phyloP scores from a whole-genome alignment of 2,329 filamentous ascomycete genomes.

The Botrytis elliptica region DNA sequence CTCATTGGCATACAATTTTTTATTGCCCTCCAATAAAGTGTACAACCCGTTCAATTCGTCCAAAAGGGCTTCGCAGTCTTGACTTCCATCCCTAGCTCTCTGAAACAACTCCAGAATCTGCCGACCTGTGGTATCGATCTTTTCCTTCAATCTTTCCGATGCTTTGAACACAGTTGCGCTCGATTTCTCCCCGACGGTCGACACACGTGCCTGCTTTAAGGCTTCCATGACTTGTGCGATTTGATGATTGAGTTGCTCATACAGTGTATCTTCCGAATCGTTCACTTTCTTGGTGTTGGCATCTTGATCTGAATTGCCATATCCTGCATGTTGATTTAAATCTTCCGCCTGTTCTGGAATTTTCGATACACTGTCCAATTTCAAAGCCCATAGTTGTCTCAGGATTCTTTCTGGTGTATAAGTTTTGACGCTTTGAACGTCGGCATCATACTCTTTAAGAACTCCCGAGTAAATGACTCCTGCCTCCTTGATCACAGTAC shows the following conservation, averaged over 20 bases:
- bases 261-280: constrained; percentile 8
- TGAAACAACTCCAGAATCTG: constrained; percentile 29
- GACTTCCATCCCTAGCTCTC: constrained; percentile 19
- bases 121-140: constrained; percentile 22
- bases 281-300: background rate
- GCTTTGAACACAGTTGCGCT: constrained; percentile 21
- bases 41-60: constrained; percentile 29
- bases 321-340: constrained; percentile 10
- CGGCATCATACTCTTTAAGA: constrained; percentile 26
- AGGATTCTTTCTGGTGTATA: constrained; percentile 26
- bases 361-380: constrained; percentile 20
- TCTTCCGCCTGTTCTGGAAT: constrained; percentile 4
- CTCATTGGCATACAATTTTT: constrained; percentile 20
- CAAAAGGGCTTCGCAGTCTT: constrained; percentile 29
- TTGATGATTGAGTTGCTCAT: constrained; percentile 8
- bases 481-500: constrained; percentile 26
- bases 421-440: constrained; percentile 23
- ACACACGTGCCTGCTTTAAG: constrained; percentile 19
- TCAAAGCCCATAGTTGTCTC: constrained; percentile 26
- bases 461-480: constrained; percentile 31
- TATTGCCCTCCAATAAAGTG: constrained; percentile 26
- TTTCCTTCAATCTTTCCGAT: constrained; percentile 26
- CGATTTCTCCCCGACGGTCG: background rate
- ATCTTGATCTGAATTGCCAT: constrained; percentile 19
- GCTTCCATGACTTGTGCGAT: constrained; percentile 18